phyloP scores from a whole-genome alignment of 805 yeast genomes.

The Saccharomycopsis sp. region DNA sequence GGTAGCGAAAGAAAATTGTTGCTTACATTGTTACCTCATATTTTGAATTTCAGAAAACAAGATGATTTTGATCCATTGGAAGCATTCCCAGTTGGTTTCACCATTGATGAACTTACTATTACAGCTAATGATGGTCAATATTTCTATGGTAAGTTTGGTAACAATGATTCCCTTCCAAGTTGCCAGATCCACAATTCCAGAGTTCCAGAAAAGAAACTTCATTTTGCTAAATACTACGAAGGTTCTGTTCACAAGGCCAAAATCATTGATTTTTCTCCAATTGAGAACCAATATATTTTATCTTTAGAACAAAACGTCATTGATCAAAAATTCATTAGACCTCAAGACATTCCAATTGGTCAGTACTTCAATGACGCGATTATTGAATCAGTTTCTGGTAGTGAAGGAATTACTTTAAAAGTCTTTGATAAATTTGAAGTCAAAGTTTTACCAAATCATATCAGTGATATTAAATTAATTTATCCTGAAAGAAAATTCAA shows the following conservation, averaged over 20 bases:
- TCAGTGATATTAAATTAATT: constrained; percentile 73
- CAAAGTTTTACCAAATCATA: constrained; percentile 59
- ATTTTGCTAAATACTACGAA: constrained; percentile 36
- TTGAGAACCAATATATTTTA: constrained; percentile 59
- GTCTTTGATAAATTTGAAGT: constrained; percentile 63
- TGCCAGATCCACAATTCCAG: constrained; percentile 76
- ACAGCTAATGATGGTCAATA: constrained; percentile 49
- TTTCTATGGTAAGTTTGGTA: constrained; percentile 47
- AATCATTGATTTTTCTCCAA: constrained; percentile 54
- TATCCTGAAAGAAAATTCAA: constrained; percentile 92
- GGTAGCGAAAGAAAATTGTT: constrained; percentile 45
- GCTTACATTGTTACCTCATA: constrained; percentile 52
- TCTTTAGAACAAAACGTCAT: constrained; percentile 61
- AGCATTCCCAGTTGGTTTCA: constrained; percentile 74
- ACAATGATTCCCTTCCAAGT: constrained; percentile 41
- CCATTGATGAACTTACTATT: constrained; percentile 47
- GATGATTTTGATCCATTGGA: constrained; percentile 34
- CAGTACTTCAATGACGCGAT: constrained; percentile 48
- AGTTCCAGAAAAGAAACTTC: constrained; percentile 36
- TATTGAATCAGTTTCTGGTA: constrained; percentile 41
- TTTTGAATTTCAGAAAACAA: constrained; percentile 26
- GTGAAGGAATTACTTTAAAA: constrained; percentile 58
- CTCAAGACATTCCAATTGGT: constrained; percentile 71
- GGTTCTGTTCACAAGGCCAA: constrained; percentile 72
- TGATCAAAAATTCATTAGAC: constrained; percentile 52